Evolutionary conservation across 2,329 filamentous ascomycete genomes (phyloP).

Genomic region (Rhinocladiella mackenziei): DNA sequence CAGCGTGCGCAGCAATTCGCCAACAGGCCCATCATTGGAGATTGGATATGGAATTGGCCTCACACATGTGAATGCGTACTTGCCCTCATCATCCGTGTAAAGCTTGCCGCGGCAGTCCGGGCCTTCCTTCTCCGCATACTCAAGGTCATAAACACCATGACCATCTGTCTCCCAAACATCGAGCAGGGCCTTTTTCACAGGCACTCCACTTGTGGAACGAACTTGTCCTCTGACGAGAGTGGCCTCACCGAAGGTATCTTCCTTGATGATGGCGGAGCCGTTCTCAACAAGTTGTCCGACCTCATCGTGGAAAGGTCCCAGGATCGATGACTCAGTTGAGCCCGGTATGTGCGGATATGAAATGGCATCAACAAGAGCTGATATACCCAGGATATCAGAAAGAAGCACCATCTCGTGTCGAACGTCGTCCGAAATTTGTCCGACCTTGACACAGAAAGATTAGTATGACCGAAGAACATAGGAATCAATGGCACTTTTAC

Average conservation of each 20-base stretch:
- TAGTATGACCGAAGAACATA: neutral
- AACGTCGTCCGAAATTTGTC: constrained; percentile 1
- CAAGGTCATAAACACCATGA: constrained; percentile 7
- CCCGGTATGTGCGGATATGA: neutral
- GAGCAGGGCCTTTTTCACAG: constrained; percentile 1
- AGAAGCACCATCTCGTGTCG: constrained; percentile 11
- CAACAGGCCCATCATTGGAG: constrained; percentile 40
- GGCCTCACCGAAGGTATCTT: constrained; percentile 3
- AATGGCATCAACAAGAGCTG: constrained; percentile 10
- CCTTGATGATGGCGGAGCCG: neutral
- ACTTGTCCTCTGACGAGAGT: constrained; percentile 4
- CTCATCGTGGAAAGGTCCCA: constrained; percentile 12
- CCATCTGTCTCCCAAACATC: constrained; percentile 15
- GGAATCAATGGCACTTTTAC: constrained; percentile 3
- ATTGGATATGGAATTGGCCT: constrained; percentile 11
- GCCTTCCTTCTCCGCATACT: constrained; percentile 4
- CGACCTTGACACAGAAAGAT: neutral
- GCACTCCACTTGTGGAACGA: neutral
- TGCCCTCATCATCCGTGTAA: constrained; percentile 4
- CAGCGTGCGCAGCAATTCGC: constrained; percentile 50
- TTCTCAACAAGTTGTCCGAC: constrained; percentile 1
- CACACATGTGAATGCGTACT: constrained; percentile 4
- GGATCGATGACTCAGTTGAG: constrained; percentile 9
- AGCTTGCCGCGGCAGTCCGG: constrained; percentile 9
- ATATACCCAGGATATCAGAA: constrained; percentile 9